phyloP scores from a whole-genome alignment of 345 rosid genomes.

The Hypericum androsaemum region DNA sequence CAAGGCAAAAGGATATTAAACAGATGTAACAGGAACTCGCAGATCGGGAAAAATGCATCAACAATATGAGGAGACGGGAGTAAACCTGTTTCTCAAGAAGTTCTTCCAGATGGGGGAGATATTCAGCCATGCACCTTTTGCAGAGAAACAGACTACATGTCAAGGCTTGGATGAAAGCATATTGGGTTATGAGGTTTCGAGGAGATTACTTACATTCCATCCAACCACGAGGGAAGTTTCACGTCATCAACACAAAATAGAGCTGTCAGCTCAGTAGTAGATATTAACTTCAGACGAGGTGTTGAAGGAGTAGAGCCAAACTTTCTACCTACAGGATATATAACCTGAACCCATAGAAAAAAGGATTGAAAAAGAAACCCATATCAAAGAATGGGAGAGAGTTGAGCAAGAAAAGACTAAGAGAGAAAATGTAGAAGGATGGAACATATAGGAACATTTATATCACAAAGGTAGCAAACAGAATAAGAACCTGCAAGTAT shows the following conservation, averaged over 20 bases:
- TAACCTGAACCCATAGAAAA: constrained; percentile 39
- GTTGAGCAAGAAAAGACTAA: background rate
- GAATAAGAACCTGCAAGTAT: constrained; percentile 64
- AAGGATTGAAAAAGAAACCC: constrained; percentile 2
- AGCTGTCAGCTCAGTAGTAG: constrained; percentile 58
- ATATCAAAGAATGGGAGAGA: constrained; percentile 3
- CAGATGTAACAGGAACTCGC: constrained; percentile 3
- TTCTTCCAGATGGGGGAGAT: constrained; percentile 93
- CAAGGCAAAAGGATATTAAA: background rate
- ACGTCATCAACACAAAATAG: constrained; percentile 73
- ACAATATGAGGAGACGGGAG: constrained; percentile 4
- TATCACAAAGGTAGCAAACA: constrained; percentile 9
- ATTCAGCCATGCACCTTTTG: constrained; percentile 94
- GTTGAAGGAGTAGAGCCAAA: constrained; percentile 57
- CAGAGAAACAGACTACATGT: constrained; percentile 9
- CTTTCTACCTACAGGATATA: constrained; percentile 70
- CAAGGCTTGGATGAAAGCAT: no score
- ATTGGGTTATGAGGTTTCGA: no score
- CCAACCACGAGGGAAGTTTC: constrained; percentile 86
- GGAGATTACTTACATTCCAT: constrained; percentile 59
- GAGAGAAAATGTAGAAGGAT: background rate
- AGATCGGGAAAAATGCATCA: constrained; percentile 2
- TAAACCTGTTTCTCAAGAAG: constrained; percentile 71
- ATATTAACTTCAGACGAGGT: constrained; percentile 71
- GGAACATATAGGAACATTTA: background rate